Evolutionary conservation across 306 rosid species (phyloP), one percentile per base, ranked within the genome.

Genomic region (Rosa multiflora): DNA sequence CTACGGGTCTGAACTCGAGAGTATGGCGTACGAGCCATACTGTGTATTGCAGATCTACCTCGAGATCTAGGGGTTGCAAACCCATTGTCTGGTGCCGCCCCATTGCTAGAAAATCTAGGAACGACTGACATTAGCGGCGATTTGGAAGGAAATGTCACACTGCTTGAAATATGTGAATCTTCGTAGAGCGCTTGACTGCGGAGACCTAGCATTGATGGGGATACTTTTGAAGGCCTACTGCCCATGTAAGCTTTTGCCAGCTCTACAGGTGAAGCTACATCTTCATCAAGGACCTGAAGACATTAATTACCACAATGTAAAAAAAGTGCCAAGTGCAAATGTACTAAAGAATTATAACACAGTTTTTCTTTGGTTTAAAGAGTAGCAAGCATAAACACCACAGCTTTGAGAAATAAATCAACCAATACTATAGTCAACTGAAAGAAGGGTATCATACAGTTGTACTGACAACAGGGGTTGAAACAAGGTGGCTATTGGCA

Each of bases 221-320:
- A 91, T 68, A 78, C 85, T 70, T 85, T 90, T 64, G 87, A 84
- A 78, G 91, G 88, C 89, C 94, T 91, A 82, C 84, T 83, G 72
- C 90, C 97, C 99, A 95, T 95, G 89, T 88, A 95, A 23, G 97
- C 91, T 83, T 93, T 95, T 72, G 99, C 99, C 74, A 91, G 90
- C 89, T 87, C 93, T 39, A 91, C 88, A 76, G 99, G 97, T 76
- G 99, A 91, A 87, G 91, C 91, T 84, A 86, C 87, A 82, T 88
- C 94, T 64, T 88, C 92, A 72, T 88, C 88, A 82, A 89, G 89
- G 85, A 81, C 92, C 99, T 95, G 89, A 49, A 59, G 70, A 78
- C 79, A 87, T 80, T 80, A 44, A 37, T 76, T 69, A 77, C 72
- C 79, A 64, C 42, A 21, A 52, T 35, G 76, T 73, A 69, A 88